Conservation (phyloP, 164 flowering plant species). For the Tinospora cordifolia region DNA sequence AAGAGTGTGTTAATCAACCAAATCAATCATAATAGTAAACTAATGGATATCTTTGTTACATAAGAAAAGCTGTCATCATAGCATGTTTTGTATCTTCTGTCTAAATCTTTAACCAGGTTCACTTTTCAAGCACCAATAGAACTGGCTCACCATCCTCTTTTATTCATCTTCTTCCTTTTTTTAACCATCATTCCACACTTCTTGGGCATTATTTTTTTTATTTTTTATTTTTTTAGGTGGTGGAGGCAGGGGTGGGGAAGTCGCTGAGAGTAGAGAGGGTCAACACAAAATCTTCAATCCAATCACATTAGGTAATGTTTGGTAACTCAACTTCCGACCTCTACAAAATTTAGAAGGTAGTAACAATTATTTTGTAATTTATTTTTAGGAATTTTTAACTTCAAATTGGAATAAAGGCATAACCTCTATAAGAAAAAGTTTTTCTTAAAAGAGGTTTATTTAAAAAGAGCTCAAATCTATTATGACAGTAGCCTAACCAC, state of each 20-base stretch:
- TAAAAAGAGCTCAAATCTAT: no score
- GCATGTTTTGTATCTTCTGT: not conserved
- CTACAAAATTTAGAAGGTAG: no score
- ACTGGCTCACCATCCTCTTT: not conserved
- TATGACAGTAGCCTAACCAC: not conserved
- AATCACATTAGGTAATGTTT: no score
- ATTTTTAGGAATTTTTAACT: no score
- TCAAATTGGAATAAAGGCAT: no score
- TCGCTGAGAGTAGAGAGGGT: not conserved
- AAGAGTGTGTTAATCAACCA: conserved; percentile 5
- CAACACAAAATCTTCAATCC: not conserved
- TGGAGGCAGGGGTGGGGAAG: not conserved
- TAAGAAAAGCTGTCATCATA: not conserved
- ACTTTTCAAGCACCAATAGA: not conserved
- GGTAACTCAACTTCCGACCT: no score
- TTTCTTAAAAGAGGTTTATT: no score
- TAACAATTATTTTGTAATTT: no score
- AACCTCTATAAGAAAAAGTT: no score
- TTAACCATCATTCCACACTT: not conserved
- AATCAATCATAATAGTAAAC: not conserved
- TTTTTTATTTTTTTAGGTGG: no score
- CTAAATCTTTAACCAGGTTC: not conserved
- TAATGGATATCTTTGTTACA: not conserved
- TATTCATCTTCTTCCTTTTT: not conserved
- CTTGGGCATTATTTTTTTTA: not conserved